These are phyloP conservation scores for Rhododendron kiyosumense DNA, from an alignment of 148 eudicot species.

Conservation along the genomic window DNA sequence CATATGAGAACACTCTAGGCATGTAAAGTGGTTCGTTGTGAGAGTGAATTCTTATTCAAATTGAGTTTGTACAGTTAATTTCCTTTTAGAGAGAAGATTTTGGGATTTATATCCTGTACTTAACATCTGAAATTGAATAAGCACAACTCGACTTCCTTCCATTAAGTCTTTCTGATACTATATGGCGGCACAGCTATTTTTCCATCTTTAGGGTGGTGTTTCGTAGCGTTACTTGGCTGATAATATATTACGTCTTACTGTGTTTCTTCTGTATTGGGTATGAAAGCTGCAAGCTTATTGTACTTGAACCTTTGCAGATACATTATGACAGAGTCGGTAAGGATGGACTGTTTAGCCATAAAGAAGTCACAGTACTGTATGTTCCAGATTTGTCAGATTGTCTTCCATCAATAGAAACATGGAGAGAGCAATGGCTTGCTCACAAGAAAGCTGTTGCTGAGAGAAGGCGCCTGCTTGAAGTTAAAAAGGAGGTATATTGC, in stretches of 20 bases:
- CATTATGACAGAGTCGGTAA: conserved; percentile 90
- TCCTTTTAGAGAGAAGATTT: neutral
- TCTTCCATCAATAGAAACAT: conserved; percentile 73
- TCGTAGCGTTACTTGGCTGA: neutral
- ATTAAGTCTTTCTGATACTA: neutral
- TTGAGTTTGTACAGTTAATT: neutral
- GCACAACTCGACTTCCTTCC: neutral
- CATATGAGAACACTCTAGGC: neutral
- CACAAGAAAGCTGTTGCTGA: conserved; percentile 68
- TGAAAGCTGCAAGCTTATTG: neutral
- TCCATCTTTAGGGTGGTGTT: neutral
- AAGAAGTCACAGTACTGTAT: conserved; percentile 79
- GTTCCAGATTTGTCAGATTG: conserved; percentile 89
- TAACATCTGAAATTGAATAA: neutral
- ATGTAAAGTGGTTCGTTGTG: neutral
- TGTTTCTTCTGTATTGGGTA: conserved; percentile 1
- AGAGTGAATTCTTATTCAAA: neutral
- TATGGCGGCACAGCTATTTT: neutral
- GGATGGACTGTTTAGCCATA: conserved; percentile 90
- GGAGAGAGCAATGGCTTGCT: conserved; percentile 89
- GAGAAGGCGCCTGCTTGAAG: conserved; percentile 43
- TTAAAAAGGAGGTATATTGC: conserved; percentile 53
- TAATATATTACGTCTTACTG: neutral
- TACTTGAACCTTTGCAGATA: conserved; percentile 50
- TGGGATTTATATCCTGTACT: neutral